Percentiles rank a stretch among this genome's conserved stretches.
phyloP scores from a whole-genome alignment of 2,329 filamentous ascomycete species.

The Magnaporthiopsis poae region DNA sequence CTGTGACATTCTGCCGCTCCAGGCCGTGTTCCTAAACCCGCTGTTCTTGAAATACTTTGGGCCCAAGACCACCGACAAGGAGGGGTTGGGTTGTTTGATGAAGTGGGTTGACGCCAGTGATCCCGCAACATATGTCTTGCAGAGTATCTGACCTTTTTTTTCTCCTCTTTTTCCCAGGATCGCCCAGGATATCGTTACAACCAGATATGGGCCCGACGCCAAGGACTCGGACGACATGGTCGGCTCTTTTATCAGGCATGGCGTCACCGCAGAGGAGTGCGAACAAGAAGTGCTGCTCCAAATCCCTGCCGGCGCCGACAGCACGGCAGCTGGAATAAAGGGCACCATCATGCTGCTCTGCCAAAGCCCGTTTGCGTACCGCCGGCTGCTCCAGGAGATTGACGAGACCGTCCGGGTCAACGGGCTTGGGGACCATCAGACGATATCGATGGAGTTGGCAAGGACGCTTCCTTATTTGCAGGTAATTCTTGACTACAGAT shows the following conservation, averaged over 20 bases:
- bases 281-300: conserved; percentile 22
- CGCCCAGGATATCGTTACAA: conserved; percentile 30
- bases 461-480: conserved; percentile 20
- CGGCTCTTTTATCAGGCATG: conserved; percentile 23
- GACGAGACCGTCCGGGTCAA: conserved; percentile 25
- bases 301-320: conserved; percentile 33
- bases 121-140: no score
- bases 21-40: conserved; percentile 14
- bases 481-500: neutral
- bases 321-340: conserved; percentile 40
- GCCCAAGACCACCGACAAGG: conserved; percentile 18
- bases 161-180: conserved; percentile 17
- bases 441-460: conserved; percentile 19
- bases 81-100: conserved; percentile 19
- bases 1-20: conserved; percentile 27
- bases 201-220: conserved; percentile 31
- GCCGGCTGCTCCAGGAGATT: conserved; percentile 35
- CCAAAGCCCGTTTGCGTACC: conserved; percentile 33
- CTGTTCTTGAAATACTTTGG: conserved; percentile 26
- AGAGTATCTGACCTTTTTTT: no score
- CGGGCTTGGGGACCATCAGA: conserved; percentile 17
- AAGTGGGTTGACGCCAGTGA: neutral
- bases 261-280: conserved; percentile 20
- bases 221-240: conserved; percentile 40
- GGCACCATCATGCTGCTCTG: conserved; percentile 38